Base-by-base conservation (phyloP, 2,329 filamentous ascomycete genomes). In the Eurotiales sp. region DNA sequence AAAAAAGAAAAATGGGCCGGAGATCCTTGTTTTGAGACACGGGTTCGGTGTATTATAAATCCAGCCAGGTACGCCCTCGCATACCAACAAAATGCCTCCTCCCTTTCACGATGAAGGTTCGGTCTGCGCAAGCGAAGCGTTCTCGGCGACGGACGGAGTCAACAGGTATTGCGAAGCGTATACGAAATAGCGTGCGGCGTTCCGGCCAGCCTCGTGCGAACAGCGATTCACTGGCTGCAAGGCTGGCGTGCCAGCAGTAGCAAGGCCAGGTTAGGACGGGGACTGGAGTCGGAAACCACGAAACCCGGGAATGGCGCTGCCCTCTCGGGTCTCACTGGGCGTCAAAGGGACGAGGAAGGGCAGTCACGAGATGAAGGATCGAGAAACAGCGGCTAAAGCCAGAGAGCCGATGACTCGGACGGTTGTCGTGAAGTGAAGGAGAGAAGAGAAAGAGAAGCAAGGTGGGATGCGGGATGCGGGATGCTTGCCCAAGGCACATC, bases 401-500 rank as follows among this genome's bases (percentile, higher is more conserved):
- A n/a, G n/a, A n/a, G n/a, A n/a, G n/a, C n/a, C n/a, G n/a, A 36
- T 37, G 34, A 15, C 8, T 15, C 34, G 3, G n/a, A n/a, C n/a
- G n/a, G 34, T 14, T 32, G 36, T 19, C 17, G 32, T 15, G 14
- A 14, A 41, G 36, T n/a, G 29, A 30, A 23, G 19, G 39, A 36
- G 8, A 29, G 12, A 25, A 25, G 29, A 30, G 27, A 17, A 32
- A 41, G 40, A 27, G 43, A n/a, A 34, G 50, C 44, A 53, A 53
- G 45, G 51, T 53, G 51, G 51, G 51, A 53, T 53, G 51, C 47
- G 51, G 51, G 51, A 53, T 53, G 51, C 47, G 50, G 50, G 51
- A 53, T 49, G 40, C 30, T 53, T 47, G 45, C 50, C 45, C 45
- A 52, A 52, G 37, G 50, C 50, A 43, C 43, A 42, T 32, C 14